Evolutionary conservation across 768 basidiomycete genomes (phyloP), one percentile per base, ranked within the genome.

Genomic region (Phanerodontia chrysosporium): DNA sequence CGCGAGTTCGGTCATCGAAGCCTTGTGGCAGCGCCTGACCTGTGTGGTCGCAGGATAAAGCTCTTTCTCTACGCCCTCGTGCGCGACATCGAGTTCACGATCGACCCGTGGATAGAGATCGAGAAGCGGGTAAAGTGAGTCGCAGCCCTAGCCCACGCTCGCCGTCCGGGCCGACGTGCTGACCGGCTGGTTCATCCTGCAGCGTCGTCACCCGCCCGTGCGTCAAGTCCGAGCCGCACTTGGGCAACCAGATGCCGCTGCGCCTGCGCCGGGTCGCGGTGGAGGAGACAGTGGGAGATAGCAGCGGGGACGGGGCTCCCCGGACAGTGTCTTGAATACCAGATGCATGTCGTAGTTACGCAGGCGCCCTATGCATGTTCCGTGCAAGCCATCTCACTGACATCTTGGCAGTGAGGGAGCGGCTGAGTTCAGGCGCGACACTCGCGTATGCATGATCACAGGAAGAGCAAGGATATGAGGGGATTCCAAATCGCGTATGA

Each of bases 101-200:
- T 79, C 22, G 80, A 83, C 65, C 75, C 79, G 25, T 69, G 73
- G 54, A 70, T 83, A 64, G 77, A 83, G 64, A 80, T 85, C 63
- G 82, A 86, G 75, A 85, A 85, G 75, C 80, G 76, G 49, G 76
- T 83, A 69, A 85, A 84, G 84, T 86, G 67, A 75, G 83, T 78
- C 8, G 14, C 49, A 62, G 62, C 69, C 64, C 27, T 27, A 61
- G 48, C 49, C 22, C 25, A 1, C 10, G 18, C 3, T 16, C 35
- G 12, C 24, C 25, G n/a, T 24, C n/a, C n/a, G n/a, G n/a, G n/a
- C n/a, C n/a, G n/a, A n/a, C n/a, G n/a, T 48, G 36, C 56, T 42
- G n/a, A 45, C 45, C 21, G 3, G 1, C 6, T 27, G 24, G 5
- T 8, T 44, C 21, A 22, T 36, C 32, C 36, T 62, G 25, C 67